Evolutionary conservation across 495 filamentous ascomycete species (phyloP), one percentile per base, ranked within the genome.

Genomic region (Podospora didyma): DNA sequence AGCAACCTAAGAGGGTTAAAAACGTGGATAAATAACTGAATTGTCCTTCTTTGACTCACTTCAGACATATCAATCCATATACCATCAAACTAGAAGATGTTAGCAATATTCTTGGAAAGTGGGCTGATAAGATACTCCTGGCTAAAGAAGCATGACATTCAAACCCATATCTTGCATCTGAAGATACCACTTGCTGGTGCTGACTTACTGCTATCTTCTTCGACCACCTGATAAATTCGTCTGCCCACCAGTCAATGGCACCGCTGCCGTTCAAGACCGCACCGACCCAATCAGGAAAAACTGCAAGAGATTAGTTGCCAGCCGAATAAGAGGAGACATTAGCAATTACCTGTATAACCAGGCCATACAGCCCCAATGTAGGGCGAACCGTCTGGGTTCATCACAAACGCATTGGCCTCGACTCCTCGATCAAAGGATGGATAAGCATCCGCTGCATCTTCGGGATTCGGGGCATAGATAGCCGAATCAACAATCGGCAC

Each of bases 1-100:
- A 17, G 88, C 84, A 2, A 85, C 66, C 65, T 42, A 42, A 16
- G 4, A 17, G 5, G 12, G 39, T 42, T 16, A 42, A 14, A 42
- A 42, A 42, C 12, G n/a, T 16, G 39, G n/a, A 4, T 17, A 1
- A 42, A 42, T 4, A 42, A 5, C 1, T 42, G 39, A 17, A 7
- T 42, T 31, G 26, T 3, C 26, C 9, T 31, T 3, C 4, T 5
- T 42, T 14, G 7, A 10, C 39, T 42, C 26, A 62, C 84, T 65
- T 92, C 89, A 42, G 86, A 89, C 88, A 92, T 91, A 59, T 92
- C 89, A 47, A 94, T 94, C 91, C 90, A 96, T 39, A 94, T 81
- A 6, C 87, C 92, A 66, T 96, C 91, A 57, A 92, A 91, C 77
- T 67, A 61, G 10, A 2, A 34, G 12, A 35, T 12, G 1, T 42